Evolutionary conservation across 345 rosid genomes (phyloP).

Genomic region (Carallia pectinifolia): DNA sequence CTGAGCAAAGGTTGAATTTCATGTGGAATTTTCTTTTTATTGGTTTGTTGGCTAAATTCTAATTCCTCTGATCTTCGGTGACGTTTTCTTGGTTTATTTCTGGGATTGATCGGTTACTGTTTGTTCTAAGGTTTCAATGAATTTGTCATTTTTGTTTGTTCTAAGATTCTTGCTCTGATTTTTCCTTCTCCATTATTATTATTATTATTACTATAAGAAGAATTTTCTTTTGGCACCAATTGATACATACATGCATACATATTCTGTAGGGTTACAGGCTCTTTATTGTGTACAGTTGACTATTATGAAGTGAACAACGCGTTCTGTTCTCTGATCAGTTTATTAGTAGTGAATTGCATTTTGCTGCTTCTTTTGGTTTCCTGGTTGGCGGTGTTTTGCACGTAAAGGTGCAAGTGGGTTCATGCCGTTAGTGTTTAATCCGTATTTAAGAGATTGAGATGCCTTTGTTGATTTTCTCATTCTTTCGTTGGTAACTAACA

Average conservation of each 20-base stretch:
- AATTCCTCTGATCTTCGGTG: neutral
- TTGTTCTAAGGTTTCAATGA: neutral
- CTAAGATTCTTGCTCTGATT: neutral
- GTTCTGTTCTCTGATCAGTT: neutral
- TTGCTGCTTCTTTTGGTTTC: neutral
- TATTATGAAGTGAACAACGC: neutral
- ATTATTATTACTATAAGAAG: neutral
- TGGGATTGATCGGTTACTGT: neutral
- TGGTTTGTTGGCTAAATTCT: neutral
- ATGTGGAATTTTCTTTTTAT: neutral
- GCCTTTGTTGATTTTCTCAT: neutral
- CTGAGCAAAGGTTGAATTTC: neutral
- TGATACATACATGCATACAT: no score
- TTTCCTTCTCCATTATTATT: neutral
- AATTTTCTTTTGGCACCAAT: neutral
- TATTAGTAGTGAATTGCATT: neutral
- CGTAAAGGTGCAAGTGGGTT: neutral
- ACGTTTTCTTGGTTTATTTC: neutral
- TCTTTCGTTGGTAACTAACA: slow-evolving; percentile 1
- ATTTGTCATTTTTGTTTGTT: neutral
- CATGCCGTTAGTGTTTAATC: neutral
- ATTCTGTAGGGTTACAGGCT: neutral
- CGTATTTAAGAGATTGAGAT: neutral
- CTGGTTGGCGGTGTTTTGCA: neutral
- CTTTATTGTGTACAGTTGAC: neutral